Evolutionary conservation across 106 monocot species (phyloP).

Genomic region (Phalaenopsis aphrodite): DNA sequence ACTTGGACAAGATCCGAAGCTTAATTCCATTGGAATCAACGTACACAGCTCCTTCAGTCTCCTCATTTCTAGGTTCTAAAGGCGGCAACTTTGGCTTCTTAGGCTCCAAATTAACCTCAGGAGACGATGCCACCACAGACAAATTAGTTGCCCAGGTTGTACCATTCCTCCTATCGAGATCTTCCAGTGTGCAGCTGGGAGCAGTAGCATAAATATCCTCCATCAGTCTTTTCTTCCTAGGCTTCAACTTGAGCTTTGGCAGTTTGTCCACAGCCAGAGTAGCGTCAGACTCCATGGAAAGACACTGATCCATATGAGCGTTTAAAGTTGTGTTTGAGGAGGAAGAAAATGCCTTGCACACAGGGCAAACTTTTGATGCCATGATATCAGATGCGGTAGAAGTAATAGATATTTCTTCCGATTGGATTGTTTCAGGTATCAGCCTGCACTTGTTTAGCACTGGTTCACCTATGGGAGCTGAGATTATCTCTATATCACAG

Average conservation of each 20-base stretch:
- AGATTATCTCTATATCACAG: neutral
- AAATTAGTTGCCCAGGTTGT: conserved; percentile 53
- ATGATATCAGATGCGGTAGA: conserved; percentile 47
- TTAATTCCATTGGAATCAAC: conserved; percentile 72
- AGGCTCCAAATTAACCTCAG: conserved; percentile 10
- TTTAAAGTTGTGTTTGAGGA: conserved; percentile 77
- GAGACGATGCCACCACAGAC: conserved; percentile 3
- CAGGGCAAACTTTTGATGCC: conserved; percentile 72
- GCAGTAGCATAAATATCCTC: conserved; percentile 60
- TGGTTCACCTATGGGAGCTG: neutral
- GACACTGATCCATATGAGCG: conserved; percentile 75
- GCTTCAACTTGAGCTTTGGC: conserved; percentile 35
- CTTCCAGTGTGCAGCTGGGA: conserved; percentile 50
- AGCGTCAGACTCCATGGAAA: conserved; percentile 27
- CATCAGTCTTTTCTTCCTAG: conserved; percentile 63
- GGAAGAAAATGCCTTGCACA: conserved; percentile 66
- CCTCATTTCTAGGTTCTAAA: conserved; percentile 4
- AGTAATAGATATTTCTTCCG: conserved; percentile 35
- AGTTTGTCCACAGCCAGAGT: neutral
- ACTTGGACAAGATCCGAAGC: conserved; percentile 57
- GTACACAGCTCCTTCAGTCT: conserved; percentile 34
- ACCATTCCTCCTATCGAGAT: conserved; percentile 79
- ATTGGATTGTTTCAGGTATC: conserved; percentile 4
- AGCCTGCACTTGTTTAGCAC: conserved; percentile 40
- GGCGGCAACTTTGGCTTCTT: conserved; percentile 31